phyloP scores from a whole-genome alignment of 768 basidiomycete species.

The Xerocomellus amylosporus region DNA sequence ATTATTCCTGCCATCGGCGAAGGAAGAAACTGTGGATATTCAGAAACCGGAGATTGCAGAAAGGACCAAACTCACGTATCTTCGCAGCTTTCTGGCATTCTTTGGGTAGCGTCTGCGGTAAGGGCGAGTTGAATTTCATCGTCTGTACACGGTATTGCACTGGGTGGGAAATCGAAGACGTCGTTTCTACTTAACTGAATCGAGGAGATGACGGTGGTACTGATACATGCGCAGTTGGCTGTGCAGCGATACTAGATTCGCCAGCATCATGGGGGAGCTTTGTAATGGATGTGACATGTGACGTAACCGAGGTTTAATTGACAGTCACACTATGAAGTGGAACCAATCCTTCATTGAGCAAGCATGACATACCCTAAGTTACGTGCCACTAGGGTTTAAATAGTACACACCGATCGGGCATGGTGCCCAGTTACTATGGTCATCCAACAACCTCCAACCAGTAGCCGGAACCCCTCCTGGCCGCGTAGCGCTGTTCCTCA shows the following conservation, averaged over 20 bases:
- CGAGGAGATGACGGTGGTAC: not conserved
- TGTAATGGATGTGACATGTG: conserved; percentile 21
- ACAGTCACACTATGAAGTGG: not conserved
- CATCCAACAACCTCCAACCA: conserved; percentile 57
- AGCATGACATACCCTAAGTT: not conserved
- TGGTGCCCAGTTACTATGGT: conserved; percentile 50
- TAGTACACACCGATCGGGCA: conserved; percentile 65
- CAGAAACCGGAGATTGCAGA: not conserved
- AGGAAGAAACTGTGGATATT: conserved; percentile 63
- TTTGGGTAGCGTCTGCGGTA: conserved; percentile 61
- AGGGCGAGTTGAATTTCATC: conserved; percentile 51
- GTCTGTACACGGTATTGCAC: not conserved
- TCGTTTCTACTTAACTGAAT: not conserved
- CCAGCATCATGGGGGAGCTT: conserved; percentile 10
- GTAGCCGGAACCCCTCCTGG: conserved; percentile 1
- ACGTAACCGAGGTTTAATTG: conserved; percentile 10
- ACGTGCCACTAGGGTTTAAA: conserved; percentile 5
- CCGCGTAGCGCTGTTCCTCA: not conserved
- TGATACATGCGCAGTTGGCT: conserved; percentile 21
- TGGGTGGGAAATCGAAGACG: not conserved
- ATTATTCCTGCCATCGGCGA: conserved; percentile 77
- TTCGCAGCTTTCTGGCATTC: conserved; percentile 87
- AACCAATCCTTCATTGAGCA: not conserved
- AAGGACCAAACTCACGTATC: conserved; percentile 56
- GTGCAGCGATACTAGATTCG: not conserved